Conservation (phyloP, 2,329 filamentous ascomycete genomes). For the Neonectria sp. region DNA sequence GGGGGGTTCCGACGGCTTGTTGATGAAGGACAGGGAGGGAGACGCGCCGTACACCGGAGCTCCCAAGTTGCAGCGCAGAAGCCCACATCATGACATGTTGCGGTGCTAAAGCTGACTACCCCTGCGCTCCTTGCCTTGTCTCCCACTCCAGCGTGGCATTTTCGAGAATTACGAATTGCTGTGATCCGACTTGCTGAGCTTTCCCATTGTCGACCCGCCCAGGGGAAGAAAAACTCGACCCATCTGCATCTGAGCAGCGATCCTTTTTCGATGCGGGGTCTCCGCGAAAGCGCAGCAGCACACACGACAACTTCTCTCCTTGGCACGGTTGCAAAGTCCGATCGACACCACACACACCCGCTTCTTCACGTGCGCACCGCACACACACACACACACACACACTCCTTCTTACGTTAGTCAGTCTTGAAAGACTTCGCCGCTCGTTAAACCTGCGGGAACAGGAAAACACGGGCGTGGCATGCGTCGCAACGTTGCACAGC, state of each 20-base stretch:
- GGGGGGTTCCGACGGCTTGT: not conserved
- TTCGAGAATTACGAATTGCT: slow-evolving; percentile 33
- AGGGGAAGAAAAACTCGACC: slow-evolving; percentile 4
- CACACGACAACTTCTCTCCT: not conserved
- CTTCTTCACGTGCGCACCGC: not conserved
- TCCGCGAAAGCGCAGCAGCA: slow-evolving; percentile 24
- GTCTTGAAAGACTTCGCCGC: not conserved
- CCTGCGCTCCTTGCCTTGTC: not conserved
- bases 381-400: slow-evolving; percentile 2
- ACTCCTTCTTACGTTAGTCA: slow-evolving; percentile 1
- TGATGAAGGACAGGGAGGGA: not conserved
- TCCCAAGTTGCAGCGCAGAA: too few relatives aligned
- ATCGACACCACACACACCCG: slow-evolving; percentile 13
- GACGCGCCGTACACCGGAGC: not conserved
- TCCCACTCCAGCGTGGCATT: slow-evolving; percentile 9
- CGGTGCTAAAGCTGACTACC: not conserved
- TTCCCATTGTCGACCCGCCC: slow-evolving; percentile 7
- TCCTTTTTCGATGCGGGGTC: slow-evolving; percentile 34
- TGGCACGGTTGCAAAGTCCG: not conserved
- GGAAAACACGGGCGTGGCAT: slow-evolving; percentile 39
- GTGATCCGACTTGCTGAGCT: slow-evolving; percentile 23
- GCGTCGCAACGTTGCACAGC: slow-evolving; percentile 5
- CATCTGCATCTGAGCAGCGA: not conserved
- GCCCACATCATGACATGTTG: not conserved
- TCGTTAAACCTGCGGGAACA: slow-evolving; percentile 26